These are phyloP conservation scores for Borovskyia barvae DNA, from an alignment of 208 protist genomes.

Conservation along the genomic window DNA sequence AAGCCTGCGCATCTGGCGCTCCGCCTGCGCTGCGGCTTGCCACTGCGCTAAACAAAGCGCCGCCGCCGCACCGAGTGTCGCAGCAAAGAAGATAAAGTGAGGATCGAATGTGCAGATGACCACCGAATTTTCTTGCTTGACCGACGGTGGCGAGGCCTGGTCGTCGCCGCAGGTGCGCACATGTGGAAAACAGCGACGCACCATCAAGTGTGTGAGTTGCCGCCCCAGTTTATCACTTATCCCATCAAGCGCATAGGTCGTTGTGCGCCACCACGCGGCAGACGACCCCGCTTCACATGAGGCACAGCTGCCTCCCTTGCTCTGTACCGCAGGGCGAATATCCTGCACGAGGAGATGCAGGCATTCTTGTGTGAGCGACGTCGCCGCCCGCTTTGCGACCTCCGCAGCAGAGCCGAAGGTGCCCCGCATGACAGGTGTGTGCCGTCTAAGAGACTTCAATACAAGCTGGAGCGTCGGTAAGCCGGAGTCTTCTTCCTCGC, in stretches of 20 bases:
- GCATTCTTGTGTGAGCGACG: neutral
- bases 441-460: neutral
- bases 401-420: slow-evolving; percentile 5
- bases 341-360: slow-evolving; percentile 13
- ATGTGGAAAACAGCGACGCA: slow-evolving; percentile 47
- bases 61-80: slow-evolving; percentile 25
- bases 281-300: neutral
- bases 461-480: too few species aligned
- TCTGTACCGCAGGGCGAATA: slow-evolving; percentile 8
- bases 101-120: slow-evolving; percentile 17
- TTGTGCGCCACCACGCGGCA: neutral
- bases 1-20: slow-evolving; percentile 4
- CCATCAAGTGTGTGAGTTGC: slow-evolving; percentile 23
- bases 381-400: neutral
- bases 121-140: slow-evolving; percentile 6
- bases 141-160: neutral
- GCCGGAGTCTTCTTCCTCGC: too few species aligned
- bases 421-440: neutral
- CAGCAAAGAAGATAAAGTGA: slow-evolving; percentile 39
- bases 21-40: slow-evolving; percentile 16
- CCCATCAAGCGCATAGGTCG: slow-evolving; percentile 1
- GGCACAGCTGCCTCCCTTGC: neutral
- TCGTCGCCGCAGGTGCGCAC: slow-evolving; percentile 24
- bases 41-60: slow-evolving; percentile 38
- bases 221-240: slow-evolving; percentile 13